phyloP scores from a whole-genome alignment of 2,329 filamentous ascomycete genomes.

The Emergomyces orientalis region DNA sequence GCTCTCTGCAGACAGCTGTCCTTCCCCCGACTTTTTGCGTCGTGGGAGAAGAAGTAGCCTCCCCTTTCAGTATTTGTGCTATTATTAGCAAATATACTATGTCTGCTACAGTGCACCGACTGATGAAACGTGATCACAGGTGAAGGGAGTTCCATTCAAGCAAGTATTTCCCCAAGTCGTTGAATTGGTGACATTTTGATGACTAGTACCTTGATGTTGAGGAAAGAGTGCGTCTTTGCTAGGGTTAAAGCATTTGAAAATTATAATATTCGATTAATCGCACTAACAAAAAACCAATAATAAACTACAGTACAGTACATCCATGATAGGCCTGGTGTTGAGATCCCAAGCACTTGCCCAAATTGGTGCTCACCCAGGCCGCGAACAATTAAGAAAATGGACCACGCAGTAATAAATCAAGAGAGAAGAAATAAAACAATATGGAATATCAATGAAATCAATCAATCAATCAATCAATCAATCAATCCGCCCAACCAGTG shows the following conservation, averaged over 20 bases:
- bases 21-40: not conserved
- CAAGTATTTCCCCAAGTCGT: not conserved
- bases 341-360: not conserved
- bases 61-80: not conserved
- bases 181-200: not conserved
- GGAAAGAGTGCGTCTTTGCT: not conserved
- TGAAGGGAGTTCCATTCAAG: not conserved
- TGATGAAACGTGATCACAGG: not conserved
- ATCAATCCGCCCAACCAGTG: not conserved
- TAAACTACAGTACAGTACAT: conserved; percentile 3
- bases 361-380: not conserved
- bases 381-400: conserved; percentile 2
- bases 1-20: not conserved
- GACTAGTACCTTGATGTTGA: not conserved
- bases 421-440: not conserved
- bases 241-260: not conserved
- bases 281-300: conserved; percentile 1
- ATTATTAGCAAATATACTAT: conserved; percentile 1
- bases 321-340: not conserved
- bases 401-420: not conserved
- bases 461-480: not conserved
- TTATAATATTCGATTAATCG: not conserved
- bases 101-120: not conserved
- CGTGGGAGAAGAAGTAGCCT: not conserved
- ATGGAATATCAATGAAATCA: not conserved